These are phyloP conservation scores for Rugosomyces carneus DNA, from an alignment of 1,284 basidiomycete genomes.

Conservation along the genomic window DNA sequence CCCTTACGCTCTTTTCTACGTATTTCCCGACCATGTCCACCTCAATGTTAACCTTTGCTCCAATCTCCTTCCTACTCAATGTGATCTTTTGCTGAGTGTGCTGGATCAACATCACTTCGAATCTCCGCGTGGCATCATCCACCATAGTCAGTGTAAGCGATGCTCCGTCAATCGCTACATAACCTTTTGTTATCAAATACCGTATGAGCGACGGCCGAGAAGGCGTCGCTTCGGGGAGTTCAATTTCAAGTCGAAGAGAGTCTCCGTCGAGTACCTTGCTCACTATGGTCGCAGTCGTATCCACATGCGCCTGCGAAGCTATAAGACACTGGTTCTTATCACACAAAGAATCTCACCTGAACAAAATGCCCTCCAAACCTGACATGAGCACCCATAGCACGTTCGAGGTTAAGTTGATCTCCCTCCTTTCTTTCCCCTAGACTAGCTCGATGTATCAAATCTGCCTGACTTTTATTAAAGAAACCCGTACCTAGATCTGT, in stretches of 20 bases:
- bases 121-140: constrained; percentile 62
- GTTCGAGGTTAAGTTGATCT: constrained; percentile 87
- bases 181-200: constrained; percentile 95
- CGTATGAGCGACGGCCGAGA: constrained; percentile 63
- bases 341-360: constrained; percentile 51
- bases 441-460: background rate
- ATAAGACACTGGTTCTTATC: constrained; percentile 1
- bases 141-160: constrained; percentile 90
- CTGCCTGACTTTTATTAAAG: background rate
- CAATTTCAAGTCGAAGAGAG: constrained; percentile 79
- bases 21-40: constrained; percentile 92
- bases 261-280: constrained; percentile 75
- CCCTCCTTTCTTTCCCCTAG: constrained; percentile 75
- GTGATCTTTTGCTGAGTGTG: constrained; percentile 92
- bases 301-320: constrained; percentile 79
- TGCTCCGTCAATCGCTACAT: constrained; percentile 91
- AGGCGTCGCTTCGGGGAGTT: constrained; percentile 59
- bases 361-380: constrained; percentile 98
- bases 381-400: constrained; percentile 89
- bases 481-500: constrained; percentile 78
- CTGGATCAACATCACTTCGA: constrained; percentile 93
- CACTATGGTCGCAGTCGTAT: constrained; percentile 77
- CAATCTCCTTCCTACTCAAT: constrained; percentile 69
- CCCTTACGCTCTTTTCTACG: constrained; percentile 74
- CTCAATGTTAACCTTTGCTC: constrained; percentile 90